These are phyloP conservation scores for Colletotrichum spaethianum DNA, from an alignment of 2,329 filamentous ascomycete genomes.

Conservation along the genomic window DNA sequence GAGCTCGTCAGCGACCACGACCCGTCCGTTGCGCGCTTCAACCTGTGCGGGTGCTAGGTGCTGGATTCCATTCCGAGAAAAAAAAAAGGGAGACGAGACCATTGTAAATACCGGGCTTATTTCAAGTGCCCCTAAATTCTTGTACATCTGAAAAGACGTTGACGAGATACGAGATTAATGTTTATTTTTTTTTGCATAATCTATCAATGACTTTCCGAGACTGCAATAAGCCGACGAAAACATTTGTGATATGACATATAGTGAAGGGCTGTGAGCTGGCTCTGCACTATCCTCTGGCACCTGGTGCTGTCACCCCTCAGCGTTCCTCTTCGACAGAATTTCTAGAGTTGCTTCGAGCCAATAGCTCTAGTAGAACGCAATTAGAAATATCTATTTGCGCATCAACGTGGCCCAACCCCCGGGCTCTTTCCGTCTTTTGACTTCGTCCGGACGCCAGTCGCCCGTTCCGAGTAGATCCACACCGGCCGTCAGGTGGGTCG, in stretches of 20 bases:
- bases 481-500: background rate
- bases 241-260: no score
- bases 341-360: background rate
- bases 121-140: background rate
- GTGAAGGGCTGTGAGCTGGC: no score
- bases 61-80: no score
- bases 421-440: background rate
- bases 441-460: background rate
- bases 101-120: no score
- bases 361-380: background rate
- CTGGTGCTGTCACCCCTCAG: no score
- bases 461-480: background rate
- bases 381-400: background rate
- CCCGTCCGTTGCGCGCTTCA: constrained; percentile 74
- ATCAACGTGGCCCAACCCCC: background rate
- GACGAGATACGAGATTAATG: constrained; percentile 8
- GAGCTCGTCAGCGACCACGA: constrained; percentile 78
- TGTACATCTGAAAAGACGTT: background rate
- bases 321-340: background rate
- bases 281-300: no score
- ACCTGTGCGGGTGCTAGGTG: constrained; percentile 65
- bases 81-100: background rate
- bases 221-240: no score
- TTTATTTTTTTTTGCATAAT: background rate
- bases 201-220: background rate